These are phyloP conservation scores for Asclepias syriaca DNA, from an alignment of 257 asterid genomes.

Conservation along the genomic window DNA sequence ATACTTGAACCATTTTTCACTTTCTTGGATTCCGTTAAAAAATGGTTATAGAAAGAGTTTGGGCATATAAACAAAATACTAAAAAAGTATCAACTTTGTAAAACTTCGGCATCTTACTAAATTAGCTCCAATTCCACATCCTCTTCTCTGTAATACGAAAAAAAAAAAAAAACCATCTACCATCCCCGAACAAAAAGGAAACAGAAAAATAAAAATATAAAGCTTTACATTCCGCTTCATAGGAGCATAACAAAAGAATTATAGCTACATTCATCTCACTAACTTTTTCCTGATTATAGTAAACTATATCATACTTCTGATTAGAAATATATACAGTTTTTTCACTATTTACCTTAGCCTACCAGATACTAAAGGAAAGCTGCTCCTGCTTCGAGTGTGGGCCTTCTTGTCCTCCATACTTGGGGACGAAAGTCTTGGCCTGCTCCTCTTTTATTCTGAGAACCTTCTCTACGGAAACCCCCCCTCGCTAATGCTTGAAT, in stretches of 20 bases:
- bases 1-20: slow-evolving; percentile 55
- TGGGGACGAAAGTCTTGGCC: slow-evolving; percentile 27
- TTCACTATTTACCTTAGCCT: slow-evolving; percentile 16
- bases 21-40: slow-evolving; percentile 64
- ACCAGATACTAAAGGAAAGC: slow-evolving; percentile 29
- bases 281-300: not conserved
- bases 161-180: not conserved
- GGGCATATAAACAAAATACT: not conserved
- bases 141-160: not conserved
- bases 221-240: slow-evolving; percentile 7
- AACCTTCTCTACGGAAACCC: slow-evolving; percentile 35
- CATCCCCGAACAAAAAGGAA: not conserved
- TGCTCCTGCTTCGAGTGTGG: slow-evolving; percentile 20
- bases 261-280: not conserved
- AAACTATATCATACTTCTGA: not conserved
- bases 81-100: not conserved
- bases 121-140: not conserved
- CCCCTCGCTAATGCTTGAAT: slow-evolving; percentile 47
- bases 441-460: slow-evolving; percentile 44
- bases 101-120: not conserved
- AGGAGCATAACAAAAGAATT: not conserved
- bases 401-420: slow-evolving; percentile 20
- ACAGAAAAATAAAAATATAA: too few species aligned
- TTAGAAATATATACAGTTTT: slow-evolving; percentile 7
- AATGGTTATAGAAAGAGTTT: not conserved